Evolutionary conservation across 2,329 filamentous ascomycete species (phyloP).

Genomic region (Ceratocystis alfenasii): DNA sequence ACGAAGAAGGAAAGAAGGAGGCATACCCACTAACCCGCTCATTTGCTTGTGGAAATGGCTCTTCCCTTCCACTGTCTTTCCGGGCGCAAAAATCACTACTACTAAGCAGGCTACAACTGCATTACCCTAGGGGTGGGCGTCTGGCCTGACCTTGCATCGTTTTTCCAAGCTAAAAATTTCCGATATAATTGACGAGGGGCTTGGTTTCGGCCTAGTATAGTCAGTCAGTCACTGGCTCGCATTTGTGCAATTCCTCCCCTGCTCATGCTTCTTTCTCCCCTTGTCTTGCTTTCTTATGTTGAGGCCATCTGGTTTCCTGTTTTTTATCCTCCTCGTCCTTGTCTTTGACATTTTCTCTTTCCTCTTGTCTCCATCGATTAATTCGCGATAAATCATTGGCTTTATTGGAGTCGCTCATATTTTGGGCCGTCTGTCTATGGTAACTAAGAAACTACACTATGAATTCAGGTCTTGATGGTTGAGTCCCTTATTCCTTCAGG

Average conservation of each 20-base stretch:
- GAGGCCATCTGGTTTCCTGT: conserved; percentile 3
- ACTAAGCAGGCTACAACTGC: background rate
- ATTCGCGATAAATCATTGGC: background rate
- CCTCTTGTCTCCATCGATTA: background rate
- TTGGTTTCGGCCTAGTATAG: background rate
- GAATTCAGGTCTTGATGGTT: background rate
- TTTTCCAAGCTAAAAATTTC: conserved; percentile 4
- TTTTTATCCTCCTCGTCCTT: background rate
- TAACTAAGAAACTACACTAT: background rate
- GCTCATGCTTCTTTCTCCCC: background rate
- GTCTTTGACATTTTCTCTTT: background rate
- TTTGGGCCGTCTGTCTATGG: background rate
- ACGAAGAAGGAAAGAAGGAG: background rate
- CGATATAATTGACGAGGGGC: background rate
- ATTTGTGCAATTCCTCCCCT: conserved; percentile 4
- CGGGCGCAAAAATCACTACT: background rate
- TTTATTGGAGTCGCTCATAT: background rate
- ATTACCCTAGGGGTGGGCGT: background rate
- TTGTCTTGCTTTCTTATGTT: background rate
- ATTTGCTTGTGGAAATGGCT: background rate
- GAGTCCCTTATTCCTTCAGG: background rate
- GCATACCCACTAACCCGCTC: background rate
- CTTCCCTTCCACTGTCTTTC: background rate
- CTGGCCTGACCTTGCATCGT: background rate
- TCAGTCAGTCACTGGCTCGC: no score